A percentile compares a stretch with the other conserved stretches of the same genome.
Evolutionary conservation across 2,329 filamentous ascomycete species (phyloP).

Genomic region (Claviceps maximensis): DNA sequence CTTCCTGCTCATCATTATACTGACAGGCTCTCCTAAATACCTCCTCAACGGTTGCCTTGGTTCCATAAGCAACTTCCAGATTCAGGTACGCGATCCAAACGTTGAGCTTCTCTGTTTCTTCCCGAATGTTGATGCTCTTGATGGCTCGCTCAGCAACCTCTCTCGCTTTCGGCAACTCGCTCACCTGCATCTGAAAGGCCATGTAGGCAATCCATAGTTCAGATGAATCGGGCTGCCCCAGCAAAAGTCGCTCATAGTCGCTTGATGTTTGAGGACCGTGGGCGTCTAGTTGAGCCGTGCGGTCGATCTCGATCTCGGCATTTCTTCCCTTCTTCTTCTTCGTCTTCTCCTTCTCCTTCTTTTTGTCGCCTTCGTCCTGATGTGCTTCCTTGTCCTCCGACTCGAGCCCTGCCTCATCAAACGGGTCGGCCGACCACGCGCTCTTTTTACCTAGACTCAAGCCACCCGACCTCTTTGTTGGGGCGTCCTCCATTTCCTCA

Average conservation of each 20-base stretch:
- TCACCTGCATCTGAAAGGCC: slow-evolving; percentile 92
- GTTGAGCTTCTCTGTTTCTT: slow-evolving; percentile 86
- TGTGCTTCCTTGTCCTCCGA: slow-evolving; percentile 24
- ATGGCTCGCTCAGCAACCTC: slow-evolving; percentile 84
- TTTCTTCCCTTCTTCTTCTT: slow-evolving; percentile 58
- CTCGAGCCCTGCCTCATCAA: slow-evolving; percentile 45
- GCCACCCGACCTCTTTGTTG: slow-evolving; percentile 18
- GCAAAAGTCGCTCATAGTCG: slow-evolving; percentile 85
- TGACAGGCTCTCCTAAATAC: slow-evolving; percentile 87
- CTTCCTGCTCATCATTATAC: slow-evolving; percentile 82
- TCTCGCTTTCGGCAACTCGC: slow-evolving; percentile 76
- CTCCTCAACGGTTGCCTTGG: slow-evolving; percentile 66
- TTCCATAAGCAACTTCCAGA: slow-evolving; percentile 82
- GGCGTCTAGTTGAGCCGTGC: slow-evolving; percentile 80
- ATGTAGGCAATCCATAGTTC: slow-evolving; percentile 93
- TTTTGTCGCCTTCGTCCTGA: slow-evolving; percentile 14
- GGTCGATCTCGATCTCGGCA: slow-evolving; percentile 69
- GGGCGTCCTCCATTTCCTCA: slow-evolving; percentile 28
- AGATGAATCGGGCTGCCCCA: slow-evolving; percentile 88
- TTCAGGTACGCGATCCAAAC: slow-evolving; percentile 93
- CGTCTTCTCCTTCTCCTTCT: slow-evolving; percentile 21
- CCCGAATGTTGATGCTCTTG: slow-evolving; percentile 78
- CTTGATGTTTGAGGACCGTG: slow-evolving; percentile 79
- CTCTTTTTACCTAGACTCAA: slow-evolving; percentile 57
- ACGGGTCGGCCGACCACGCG: slow-evolving; percentile 68